A percentile compares a stretch with the other conserved stretches of the same genome.
phyloP scores from a whole-genome alignment of 169 alveolate species.

The Babesia gibsoni region DNA sequence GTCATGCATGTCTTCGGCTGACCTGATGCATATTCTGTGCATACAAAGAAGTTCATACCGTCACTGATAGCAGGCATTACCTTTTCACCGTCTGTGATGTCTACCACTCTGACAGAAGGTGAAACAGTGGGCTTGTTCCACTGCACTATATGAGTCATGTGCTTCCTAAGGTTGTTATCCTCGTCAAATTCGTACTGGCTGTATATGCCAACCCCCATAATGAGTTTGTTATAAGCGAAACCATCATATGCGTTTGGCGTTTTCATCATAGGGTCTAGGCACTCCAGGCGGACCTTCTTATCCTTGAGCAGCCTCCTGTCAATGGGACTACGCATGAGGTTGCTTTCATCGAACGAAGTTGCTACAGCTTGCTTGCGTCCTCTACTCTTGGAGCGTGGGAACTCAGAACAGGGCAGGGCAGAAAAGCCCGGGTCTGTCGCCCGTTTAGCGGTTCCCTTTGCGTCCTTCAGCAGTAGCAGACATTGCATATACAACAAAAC shows the following conservation, averaged over 20 bases:
- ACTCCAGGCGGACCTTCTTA: conserved; percentile 19
- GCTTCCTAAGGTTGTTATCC: conserved; percentile 35
- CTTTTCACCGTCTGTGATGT: background rate
- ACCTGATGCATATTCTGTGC: background rate
- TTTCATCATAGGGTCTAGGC: conserved; percentile 28
- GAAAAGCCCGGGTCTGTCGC: background rate
- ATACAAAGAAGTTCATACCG: conserved; percentile 1
- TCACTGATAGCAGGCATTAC: background rate
- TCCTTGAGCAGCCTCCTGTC: background rate
- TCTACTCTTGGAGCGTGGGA: conserved; percentile 2
- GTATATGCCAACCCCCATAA: conserved; percentile 59
- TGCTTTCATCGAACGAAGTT: background rate
- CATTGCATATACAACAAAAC: conserved; percentile 15
- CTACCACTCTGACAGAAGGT: background rate
- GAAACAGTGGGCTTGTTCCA: conserved; percentile 10
- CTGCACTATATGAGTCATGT: conserved; percentile 21
- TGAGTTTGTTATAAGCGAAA: conserved; percentile 34
- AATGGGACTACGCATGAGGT: background rate
- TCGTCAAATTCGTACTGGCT: conserved; percentile 61
- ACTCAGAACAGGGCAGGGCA: conserved; percentile 22
- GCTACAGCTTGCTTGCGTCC: background rate
- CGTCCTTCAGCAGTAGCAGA: conserved; percentile 6
- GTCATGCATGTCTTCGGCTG: too few relatives aligned
- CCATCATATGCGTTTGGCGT: conserved; percentile 53
- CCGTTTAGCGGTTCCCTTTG: background rate